Conservation (phyloP, 352 stramenopile species). For the Hyaloperonospora brassicae region DNA sequence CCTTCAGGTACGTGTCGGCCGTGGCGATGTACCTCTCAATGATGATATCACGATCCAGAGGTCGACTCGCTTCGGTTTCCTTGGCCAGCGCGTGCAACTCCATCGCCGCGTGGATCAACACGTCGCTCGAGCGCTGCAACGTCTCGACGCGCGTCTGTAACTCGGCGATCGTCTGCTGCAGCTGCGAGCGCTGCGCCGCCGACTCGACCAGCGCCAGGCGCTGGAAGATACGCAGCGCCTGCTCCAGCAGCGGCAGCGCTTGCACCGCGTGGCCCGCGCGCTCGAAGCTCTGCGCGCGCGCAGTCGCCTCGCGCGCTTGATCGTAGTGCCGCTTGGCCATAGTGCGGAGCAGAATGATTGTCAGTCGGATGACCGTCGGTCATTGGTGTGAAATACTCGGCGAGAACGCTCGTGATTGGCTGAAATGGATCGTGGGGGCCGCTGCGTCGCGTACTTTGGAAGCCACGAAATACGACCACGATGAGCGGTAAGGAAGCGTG, state of each 20-base stretch:
- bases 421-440: conserved; percentile 11
- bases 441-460: conserved; percentile 3
- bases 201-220: conserved; percentile 70
- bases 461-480: conserved; percentile 3
- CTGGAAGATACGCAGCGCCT: conserved; percentile 53
- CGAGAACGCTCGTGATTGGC: conserved; percentile 5
- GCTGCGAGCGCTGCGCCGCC: conserved; percentile 49
- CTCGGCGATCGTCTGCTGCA: conserved; percentile 51
- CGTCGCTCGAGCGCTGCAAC: conserved; percentile 34
- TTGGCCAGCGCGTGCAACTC: conserved; percentile 30
- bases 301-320: conserved; percentile 47
- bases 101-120: conserved; percentile 26
- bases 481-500: conserved; percentile 66
- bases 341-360: not conserved
- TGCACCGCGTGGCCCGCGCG: conserved; percentile 18
- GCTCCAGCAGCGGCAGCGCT: conserved; percentile 38
- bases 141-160: conserved; percentile 35
- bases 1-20: conserved; percentile 63
- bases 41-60: conserved; percentile 2
- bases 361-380: not conserved
- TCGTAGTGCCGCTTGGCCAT: conserved; percentile 60
- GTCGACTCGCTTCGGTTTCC: conserved; percentile 14
- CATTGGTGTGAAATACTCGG: conserved; percentile 3
- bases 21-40: conserved; percentile 52
- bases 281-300: conserved; percentile 38